phyloP scores from a whole-genome alignment of 495 filamentous ascomycete genomes.

The Hypomontagnella submonticulosa region DNA sequence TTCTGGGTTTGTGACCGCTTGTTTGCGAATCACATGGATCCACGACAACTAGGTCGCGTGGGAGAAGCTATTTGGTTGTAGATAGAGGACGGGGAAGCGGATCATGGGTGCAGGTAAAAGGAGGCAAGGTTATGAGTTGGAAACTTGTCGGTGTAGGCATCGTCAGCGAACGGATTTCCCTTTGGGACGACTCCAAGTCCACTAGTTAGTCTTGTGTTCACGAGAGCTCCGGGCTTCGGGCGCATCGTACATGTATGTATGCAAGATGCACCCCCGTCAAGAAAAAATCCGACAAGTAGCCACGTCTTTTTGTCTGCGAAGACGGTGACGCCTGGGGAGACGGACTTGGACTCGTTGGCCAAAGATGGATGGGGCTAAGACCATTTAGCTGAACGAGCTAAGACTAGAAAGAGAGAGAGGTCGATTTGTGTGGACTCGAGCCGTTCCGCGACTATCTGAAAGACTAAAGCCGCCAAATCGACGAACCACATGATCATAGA shows the following conservation, averaged over 20 bases:
- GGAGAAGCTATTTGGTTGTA: slow-evolving; percentile 41
- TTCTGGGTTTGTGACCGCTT: slow-evolving; percentile 42
- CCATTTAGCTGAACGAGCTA: slow-evolving; percentile 20
- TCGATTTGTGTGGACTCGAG: slow-evolving; percentile 36
- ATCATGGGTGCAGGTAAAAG: slow-evolving; percentile 35
- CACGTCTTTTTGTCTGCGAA: slow-evolving; percentile 16
- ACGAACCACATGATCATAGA: slow-evolving; percentile 44
- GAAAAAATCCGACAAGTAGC: slow-evolving; percentile 30
- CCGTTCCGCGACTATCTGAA: slow-evolving; percentile 33
- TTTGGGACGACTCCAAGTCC: slow-evolving; percentile 27
- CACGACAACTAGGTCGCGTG: slow-evolving; percentile 42
- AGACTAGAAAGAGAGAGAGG: slow-evolving; percentile 10
- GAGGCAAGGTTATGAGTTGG: slow-evolving; percentile 35
- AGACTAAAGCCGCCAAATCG: slow-evolving; percentile 22
- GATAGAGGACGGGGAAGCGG: slow-evolving; percentile 31
- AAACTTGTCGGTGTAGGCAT: slow-evolving; percentile 46
- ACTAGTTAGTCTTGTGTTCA: slow-evolving; percentile 30
- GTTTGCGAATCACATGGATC: slow-evolving; percentile 42
- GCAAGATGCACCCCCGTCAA: slow-evolving; percentile 34
- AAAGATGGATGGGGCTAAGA: slow-evolving; percentile 31
- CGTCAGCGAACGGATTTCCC: slow-evolving; percentile 29
- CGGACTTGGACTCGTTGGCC: slow-evolving; percentile 27
- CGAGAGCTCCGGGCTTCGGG: slow-evolving; percentile 26
- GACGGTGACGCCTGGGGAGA: slow-evolving; percentile 16
- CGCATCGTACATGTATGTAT: slow-evolving; percentile 29